phyloP scores from a whole-genome alignment of 331 rosid genomes.

The Telfairia occidentalis region DNA sequence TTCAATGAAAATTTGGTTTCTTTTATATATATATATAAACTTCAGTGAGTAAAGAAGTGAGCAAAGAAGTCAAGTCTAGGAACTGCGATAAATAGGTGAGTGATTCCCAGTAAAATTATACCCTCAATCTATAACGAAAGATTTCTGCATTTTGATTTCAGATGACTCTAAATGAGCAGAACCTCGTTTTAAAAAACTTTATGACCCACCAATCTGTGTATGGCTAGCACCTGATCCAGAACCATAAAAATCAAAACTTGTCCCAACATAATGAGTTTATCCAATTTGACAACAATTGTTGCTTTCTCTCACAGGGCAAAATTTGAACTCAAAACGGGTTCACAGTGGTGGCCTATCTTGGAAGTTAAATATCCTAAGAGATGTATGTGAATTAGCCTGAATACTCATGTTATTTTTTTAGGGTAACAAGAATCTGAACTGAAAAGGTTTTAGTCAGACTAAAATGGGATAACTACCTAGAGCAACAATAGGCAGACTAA shows the following conservation, averaged over 20 bases:
- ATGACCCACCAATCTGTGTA: neutral
- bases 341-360: neutral
- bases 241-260: neutral
- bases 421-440: neutral
- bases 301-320: neutral
- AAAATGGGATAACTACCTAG: neutral
- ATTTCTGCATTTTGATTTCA: neutral
- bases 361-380: neutral
- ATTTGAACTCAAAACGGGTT: neutral
- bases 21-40: too few relatives aligned
- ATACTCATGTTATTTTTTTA: neutral
- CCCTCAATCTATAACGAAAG: neutral
- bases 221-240: neutral
- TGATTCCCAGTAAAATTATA: neutral
- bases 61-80: neutral
- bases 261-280: conserved; percentile 2
- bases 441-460: neutral
- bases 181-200: neutral
- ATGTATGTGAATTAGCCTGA: neutral
- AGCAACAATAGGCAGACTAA: neutral
- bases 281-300: neutral
- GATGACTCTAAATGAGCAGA: neutral
- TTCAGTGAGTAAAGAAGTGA: neutral
- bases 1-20: too few relatives aligned
- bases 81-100: neutral